Conservation (phyloP, 2,329 filamentous ascomycete genomes). For the Fusarium sterilihyphosum region DNA sequence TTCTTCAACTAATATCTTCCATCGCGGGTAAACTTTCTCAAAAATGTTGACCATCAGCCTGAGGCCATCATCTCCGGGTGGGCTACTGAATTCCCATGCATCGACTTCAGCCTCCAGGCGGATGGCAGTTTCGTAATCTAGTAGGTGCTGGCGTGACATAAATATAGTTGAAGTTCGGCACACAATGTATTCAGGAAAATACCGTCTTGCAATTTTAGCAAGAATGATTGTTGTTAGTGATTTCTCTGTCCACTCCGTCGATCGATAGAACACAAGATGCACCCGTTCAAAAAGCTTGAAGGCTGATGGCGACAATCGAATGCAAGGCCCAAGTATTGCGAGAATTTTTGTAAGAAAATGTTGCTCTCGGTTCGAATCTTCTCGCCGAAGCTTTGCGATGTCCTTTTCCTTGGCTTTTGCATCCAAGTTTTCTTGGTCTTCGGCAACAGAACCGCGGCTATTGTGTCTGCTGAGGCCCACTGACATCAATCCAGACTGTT, state of each 20-base stretch:
- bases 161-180: slow-evolving; percentile 93
- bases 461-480: slow-evolving; percentile 72
- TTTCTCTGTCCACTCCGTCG: slow-evolving; percentile 97
- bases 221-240: slow-evolving; percentile 95
- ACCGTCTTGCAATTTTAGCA: slow-evolving; percentile 85
- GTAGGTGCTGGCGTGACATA: slow-evolving; percentile 73
- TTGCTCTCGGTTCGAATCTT: slow-evolving; percentile 70
- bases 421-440: slow-evolving; percentile 51
- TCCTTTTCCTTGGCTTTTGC: background rate
- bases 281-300: slow-evolving; percentile 91
- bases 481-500: slow-evolving; percentile 79
- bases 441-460: slow-evolving; percentile 65
- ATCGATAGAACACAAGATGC: slow-evolving; percentile 95
- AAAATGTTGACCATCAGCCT: slow-evolving; percentile 77
- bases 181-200: slow-evolving; percentile 91
- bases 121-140: slow-evolving; percentile 91
- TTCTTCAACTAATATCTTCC: slow-evolving; percentile 76
- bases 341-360: slow-evolving; percentile 84
- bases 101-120: slow-evolving; percentile 85
- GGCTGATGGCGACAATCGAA: slow-evolving; percentile 77
- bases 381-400: slow-evolving; percentile 35
- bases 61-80: slow-evolving; percentile 71
- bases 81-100: slow-evolving; percentile 82
- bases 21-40: slow-evolving; percentile 80
- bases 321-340: slow-evolving; percentile 80